Evolutionary conservation across 768 basidiomycete genomes (phyloP), one percentile per base, ranked within the genome.

Genomic region (Phlebiopsis gigantea): DNA sequence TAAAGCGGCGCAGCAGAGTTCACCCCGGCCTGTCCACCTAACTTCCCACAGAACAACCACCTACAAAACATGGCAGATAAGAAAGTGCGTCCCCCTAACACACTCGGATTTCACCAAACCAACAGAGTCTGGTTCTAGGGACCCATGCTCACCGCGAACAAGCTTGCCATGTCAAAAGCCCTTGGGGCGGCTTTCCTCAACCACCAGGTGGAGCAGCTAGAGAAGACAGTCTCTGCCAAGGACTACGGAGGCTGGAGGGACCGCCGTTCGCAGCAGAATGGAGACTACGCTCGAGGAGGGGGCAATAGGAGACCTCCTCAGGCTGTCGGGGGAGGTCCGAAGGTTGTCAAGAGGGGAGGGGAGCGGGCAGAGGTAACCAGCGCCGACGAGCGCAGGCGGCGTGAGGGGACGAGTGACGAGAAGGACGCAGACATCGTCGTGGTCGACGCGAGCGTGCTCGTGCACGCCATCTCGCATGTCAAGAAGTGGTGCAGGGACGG

Each of bases 181-280:
- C 81, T 93, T 39, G 91, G 91, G 19, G 90, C 90, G 26, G 91
- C 91, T 2, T 92, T 92, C 68, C 79, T 93, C 57, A 87, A 80
- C 61, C 90, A 93, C 63, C 90, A 93, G 64, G 91, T 93, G 44
- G 88, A 92, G 63, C 87, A 92, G 65, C 84, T 93, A 53, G 90
- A 93, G 74, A 87, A 87, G 70, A 77, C 84, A 0, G 86, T 90
- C 19, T 73, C 76, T 3, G 75, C 74, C 30, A 43, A 57, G 46
- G 79, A 78, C 6, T 72, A 76, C 7, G 77, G 79, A 1, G 80
- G 79, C 61, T 87, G 86, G 86, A 75, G 85, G 60, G 81, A 81
- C 55, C 76, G 67, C 65, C 61, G 63, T 39, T 12, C 54, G 12
- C 55, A 46, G 22, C 5, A 19, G 30, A 22, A 15, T 34, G 45